Evolutionary conservation across 176 grass and related monocot genomes (phyloP).

Genomic region (Dactylis glomerata): DNA sequence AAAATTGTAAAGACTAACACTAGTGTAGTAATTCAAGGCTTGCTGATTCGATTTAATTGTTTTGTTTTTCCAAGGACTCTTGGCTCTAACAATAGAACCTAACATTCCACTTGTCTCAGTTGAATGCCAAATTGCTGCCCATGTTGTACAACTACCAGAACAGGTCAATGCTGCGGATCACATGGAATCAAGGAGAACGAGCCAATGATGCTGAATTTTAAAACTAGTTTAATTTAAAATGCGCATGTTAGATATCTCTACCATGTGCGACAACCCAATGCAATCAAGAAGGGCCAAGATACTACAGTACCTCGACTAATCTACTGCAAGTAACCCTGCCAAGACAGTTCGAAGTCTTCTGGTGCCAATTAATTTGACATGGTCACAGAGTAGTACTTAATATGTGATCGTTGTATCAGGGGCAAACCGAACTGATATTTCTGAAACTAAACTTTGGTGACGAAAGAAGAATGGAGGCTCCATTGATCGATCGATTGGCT

Average conservation of each 20-base stretch:
- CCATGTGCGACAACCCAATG: neutral
- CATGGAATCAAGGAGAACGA: neutral
- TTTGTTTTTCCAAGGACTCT: neutral
- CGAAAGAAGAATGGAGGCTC: neutral
- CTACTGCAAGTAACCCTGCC: neutral
- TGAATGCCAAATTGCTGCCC: neutral
- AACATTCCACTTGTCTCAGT: slow-evolving; percentile 21
- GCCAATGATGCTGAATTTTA: neutral
- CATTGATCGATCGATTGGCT: neutral
- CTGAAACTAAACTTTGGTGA: neutral
- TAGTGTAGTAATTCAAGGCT: neutral
- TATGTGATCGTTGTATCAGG: neutral
- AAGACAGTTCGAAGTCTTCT: neutral
- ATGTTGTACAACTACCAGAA: neutral
- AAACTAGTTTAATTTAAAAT: too few species aligned
- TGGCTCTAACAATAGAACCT: neutral
- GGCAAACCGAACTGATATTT: neutral
- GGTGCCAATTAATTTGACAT: neutral
- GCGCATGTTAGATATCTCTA: neutral
- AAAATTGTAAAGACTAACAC: neutral
- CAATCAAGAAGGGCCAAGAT: neutral
- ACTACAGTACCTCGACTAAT: neutral
- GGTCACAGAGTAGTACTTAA: neutral
- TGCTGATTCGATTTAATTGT: neutral
- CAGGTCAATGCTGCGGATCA: slow-evolving; percentile 14